phyloP scores from a whole-genome alignment of 2,329 filamentous ascomycete species.

The Calonectria hawksworthii region DNA sequence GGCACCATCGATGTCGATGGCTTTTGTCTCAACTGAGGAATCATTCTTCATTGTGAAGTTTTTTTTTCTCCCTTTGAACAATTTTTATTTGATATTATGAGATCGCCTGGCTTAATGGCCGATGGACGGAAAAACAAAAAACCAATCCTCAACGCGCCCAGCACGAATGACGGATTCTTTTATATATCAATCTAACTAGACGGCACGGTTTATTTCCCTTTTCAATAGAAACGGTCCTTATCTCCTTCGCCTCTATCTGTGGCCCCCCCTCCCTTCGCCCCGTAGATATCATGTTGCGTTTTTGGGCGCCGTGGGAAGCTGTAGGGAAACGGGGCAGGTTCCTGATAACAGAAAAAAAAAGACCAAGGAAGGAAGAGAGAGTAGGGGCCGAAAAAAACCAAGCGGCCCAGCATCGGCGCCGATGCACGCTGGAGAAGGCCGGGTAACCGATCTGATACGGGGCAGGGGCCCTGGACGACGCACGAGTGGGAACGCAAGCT shows the following conservation, averaged over 20 bases:
- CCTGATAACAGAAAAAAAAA: constrained; percentile 1
- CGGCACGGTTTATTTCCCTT: not conserved
- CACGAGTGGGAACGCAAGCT: constrained; percentile 13
- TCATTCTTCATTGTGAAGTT: constrained; percentile 21
- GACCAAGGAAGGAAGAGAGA: not conserved
- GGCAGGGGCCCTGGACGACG: not conserved
- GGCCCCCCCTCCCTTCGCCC: not conserved
- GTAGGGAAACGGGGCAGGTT: not conserved
- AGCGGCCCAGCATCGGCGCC: not conserved
- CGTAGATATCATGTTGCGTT: not conserved
- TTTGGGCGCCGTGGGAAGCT: not conserved
- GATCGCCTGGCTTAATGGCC: constrained; percentile 2
- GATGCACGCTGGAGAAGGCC: constrained; percentile 3
- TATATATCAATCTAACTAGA: constrained; percentile 1
- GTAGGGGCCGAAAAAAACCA: not conserved
- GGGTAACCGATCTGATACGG: constrained; percentile 5
- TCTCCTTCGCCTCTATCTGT: constrained; percentile 8
- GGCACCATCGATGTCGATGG: not conserved
- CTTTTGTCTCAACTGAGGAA: constrained; percentile 14
- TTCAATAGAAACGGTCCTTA: not conserved
- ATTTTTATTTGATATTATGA: not conserved
- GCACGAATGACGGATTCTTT: not conserved
- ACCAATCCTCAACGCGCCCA: not conserved
- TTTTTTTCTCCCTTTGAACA: not conserved
- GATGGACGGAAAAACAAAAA: not conserved